A percentile compares a stretch with the other conserved stretches of the same genome.
These are phyloP conservation scores for Juncus inflexus DNA, from an alignment of 176 grass and related monocot genomes.

Conservation along the genomic window DNA sequence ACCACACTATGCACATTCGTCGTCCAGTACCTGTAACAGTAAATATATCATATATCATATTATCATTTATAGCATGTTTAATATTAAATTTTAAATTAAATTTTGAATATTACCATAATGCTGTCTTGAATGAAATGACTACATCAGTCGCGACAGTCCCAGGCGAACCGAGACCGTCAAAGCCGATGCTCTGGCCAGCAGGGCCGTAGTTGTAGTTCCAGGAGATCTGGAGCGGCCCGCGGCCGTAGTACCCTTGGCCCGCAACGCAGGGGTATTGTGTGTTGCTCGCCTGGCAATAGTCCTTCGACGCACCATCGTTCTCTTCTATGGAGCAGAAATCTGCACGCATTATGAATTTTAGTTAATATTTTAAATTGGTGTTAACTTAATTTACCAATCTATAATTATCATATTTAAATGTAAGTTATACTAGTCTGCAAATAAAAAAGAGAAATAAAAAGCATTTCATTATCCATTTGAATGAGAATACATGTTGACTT, in stretches of 20 bases:
- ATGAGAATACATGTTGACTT: too few relatives aligned
- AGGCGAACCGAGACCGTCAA: constrained; percentile 61
- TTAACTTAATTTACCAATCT: too few relatives aligned
- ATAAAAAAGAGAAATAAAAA: too few relatives aligned
- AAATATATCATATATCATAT: too few relatives aligned
- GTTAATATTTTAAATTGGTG: too few relatives aligned
- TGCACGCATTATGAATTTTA: not conserved
- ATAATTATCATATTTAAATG: too few relatives aligned
- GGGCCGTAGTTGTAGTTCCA: constrained; percentile 95
- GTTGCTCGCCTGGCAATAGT: constrained; percentile 56
- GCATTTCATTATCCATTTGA: too few relatives aligned
- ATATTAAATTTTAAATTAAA: too few relatives aligned
- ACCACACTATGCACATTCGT: constrained; percentile 45
- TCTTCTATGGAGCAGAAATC: constrained; percentile 96
- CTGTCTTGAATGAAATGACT: constrained; percentile 53
- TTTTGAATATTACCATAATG: constrained; percentile 37
- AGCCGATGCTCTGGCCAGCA: constrained; percentile 67
- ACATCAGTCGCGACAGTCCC: constrained; percentile 64
- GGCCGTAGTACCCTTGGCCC: constrained; percentile 75
- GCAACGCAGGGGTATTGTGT: constrained; percentile 49
- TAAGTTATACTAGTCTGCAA: too few relatives aligned
- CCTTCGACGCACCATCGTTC: constrained; percentile 60
- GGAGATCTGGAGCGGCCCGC: constrained; percentile 65
- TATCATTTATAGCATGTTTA: too few relatives aligned
- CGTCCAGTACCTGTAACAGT: constrained; percentile 45